A percentile compares a stretch with the other conserved stretches of the same genome.
Evolutionary conservation across 2,329 filamentous ascomycete genomes (phyloP).

Genomic region (Fusarium sp.): DNA sequence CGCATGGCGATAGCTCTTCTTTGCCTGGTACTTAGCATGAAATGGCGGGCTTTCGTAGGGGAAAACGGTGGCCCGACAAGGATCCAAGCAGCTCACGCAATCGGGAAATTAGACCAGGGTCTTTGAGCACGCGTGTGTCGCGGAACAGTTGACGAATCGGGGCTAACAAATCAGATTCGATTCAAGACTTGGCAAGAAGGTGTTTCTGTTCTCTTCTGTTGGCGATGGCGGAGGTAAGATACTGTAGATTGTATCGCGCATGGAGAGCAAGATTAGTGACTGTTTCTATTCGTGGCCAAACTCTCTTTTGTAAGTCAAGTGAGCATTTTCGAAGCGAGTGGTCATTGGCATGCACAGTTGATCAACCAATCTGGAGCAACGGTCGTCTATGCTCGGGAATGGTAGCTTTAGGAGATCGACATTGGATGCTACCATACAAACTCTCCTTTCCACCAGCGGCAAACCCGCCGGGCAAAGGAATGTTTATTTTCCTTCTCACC

Average conservation of each 20-base stretch:
- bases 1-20: constrained; percentile 8
- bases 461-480: background rate
- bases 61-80: constrained; percentile 27
- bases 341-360: constrained; percentile 2
- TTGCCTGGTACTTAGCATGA: constrained; percentile 13
- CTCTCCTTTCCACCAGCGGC: background rate
- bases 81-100: constrained; percentile 23
- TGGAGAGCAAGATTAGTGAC: too few relatives aligned
- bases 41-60: constrained; percentile 15
- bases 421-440: background rate
- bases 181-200: constrained; percentile 20
- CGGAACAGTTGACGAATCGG: constrained; percentile 26
- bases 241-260: too few relatives aligned
- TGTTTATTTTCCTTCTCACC: constrained; percentile 5
- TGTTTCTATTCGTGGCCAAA: background rate
- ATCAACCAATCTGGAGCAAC: background rate
- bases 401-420: constrained; percentile 16
- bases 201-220: background rate
- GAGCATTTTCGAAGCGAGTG: background rate
- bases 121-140: constrained; percentile 14
- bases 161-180: constrained; percentile 28
- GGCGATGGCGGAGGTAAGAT: too few relatives aligned
- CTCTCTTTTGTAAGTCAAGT: background rate
- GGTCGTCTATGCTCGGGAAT: constrained; percentile 3
- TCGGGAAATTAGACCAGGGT: constrained; percentile 35